Evolutionary conservation across 148 eudicot species (phyloP).

Genomic region (Heliamphora exappendiculata): DNA sequence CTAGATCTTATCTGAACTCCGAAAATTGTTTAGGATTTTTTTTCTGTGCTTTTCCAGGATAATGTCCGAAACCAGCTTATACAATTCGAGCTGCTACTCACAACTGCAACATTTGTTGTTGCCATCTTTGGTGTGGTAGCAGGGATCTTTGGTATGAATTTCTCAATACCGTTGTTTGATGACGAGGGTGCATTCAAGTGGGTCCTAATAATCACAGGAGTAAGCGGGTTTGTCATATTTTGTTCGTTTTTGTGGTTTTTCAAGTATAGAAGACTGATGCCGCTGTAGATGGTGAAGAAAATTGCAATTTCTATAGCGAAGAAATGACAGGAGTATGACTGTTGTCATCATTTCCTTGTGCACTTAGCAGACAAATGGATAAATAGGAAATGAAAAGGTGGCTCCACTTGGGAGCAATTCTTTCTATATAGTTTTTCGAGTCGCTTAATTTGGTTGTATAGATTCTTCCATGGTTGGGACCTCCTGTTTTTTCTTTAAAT

Average conservation of each 20-base stretch:
- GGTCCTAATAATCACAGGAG: constrained; percentile 71
- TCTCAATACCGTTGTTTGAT: constrained; percentile 58
- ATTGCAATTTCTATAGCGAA: not conserved
- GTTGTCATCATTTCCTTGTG: constrained; percentile 1
- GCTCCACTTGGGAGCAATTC: constrained; percentile 5
- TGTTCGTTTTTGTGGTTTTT: constrained; percentile 72
- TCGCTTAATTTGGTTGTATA: not conserved
- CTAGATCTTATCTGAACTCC: not conserved
- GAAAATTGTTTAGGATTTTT: not conserved
- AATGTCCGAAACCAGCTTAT: constrained; percentile 96
- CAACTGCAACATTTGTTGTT: constrained; percentile 91
- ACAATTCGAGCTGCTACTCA: constrained; percentile 83
- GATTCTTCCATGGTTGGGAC: not conserved
- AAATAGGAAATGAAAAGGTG: not conserved
- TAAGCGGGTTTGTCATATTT: constrained; percentile 55
- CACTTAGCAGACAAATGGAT: not conserved
- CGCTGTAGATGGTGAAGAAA: constrained; percentile 43
- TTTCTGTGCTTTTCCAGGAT: constrained; percentile 49
- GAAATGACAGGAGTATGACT: not conserved
- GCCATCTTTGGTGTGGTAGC: constrained; percentile 95
- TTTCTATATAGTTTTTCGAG: not conserved
- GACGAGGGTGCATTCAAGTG: constrained; percentile 67
- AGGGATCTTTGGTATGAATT: constrained; percentile 95
- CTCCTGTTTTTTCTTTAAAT: not conserved
- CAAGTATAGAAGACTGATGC: constrained; percentile 82